Conservation (phyloP, 2,329 filamentous ascomycete genomes). For the Ophiostoma populinum region DNA sequence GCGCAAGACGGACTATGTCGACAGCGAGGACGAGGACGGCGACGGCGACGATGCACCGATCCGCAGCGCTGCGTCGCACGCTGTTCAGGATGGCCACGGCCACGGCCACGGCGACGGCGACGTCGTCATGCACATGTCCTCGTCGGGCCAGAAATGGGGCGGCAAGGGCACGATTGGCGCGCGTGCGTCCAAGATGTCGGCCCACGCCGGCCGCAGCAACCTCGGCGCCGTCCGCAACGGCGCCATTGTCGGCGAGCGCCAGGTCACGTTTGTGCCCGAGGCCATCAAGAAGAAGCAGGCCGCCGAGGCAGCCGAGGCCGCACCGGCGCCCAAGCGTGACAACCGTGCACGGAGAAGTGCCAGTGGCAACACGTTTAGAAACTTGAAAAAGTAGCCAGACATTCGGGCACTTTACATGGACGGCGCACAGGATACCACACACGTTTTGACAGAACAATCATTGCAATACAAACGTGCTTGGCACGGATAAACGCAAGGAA, state of each 20-base stretch:
- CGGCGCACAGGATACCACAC: background rate
- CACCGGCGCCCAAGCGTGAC: slow-evolving; percentile 17
- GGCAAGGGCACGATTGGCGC: slow-evolving; percentile 38
- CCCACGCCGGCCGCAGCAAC: slow-evolving; percentile 12
- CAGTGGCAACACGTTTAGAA: slow-evolving; percentile 58
- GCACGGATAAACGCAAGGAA: background rate
- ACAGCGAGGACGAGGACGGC: background rate
- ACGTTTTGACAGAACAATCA: too few relatives aligned
- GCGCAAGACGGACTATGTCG: slow-evolving; percentile 19
- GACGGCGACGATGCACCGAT: slow-evolving; percentile 20
- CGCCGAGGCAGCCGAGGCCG: slow-evolving; percentile 14
- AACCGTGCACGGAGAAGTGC: slow-evolving; percentile 45
- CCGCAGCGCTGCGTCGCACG: slow-evolving; percentile 14
- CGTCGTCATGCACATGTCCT: slow-evolving; percentile 50
- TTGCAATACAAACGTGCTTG: background rate
- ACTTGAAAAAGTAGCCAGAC: slow-evolving; percentile 27
- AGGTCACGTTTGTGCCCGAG: slow-evolving; percentile 56
- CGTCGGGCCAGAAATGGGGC: slow-evolving; percentile 44
- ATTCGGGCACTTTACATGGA: too few relatives aligned
- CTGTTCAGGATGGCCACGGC: slow-evolving; percentile 8
- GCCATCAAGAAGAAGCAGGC: slow-evolving; percentile 31
- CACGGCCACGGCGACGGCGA: slow-evolving; percentile 10
- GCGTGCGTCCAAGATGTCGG: slow-evolving; percentile 28
- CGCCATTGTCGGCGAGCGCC: slow-evolving; percentile 43
- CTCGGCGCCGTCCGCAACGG: slow-evolving; percentile 14